Conservation (phyloP, 805 yeast species). For the Clavispora carvajalis region DNA sequence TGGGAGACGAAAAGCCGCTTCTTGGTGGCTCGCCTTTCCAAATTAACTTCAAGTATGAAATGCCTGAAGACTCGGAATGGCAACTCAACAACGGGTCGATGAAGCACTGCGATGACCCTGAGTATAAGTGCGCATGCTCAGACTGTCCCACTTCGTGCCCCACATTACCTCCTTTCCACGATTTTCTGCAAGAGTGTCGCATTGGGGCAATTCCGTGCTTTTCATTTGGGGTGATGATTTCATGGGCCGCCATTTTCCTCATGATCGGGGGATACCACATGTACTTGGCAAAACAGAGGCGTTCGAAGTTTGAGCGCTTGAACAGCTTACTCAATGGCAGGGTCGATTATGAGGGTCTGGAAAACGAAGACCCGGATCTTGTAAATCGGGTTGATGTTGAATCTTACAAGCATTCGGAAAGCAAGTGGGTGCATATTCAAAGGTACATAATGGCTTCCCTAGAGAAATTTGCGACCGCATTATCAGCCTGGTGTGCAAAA, state of each 20-base stretch:
- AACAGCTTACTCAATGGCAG: conserved; percentile 3
- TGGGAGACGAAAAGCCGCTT: conserved; percentile 92
- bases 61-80: conserved; percentile 14
- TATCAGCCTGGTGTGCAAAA: conserved; percentile 57
- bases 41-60: conserved; percentile 62
- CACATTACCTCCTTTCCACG: conserved; percentile 42
- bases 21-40: conserved; percentile 96
- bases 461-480: conserved; percentile 36
- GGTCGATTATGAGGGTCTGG: conserved; percentile 6
- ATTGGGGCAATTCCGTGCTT: conserved; percentile 68
- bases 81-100: conserved; percentile 25
- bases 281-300: conserved; percentile 18
- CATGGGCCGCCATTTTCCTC: conserved; percentile 38
- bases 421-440: background rate
- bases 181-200: conserved; percentile 38
- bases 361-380: conserved; percentile 6
- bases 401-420: too few relatives aligned
- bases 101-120: conserved; percentile 55
- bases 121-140: conserved; percentile 80
- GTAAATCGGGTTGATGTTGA: too few relatives aligned
- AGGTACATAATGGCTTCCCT: conserved; percentile 8
- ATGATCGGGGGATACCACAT: conserved; percentile 41
- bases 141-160: conserved; percentile 88
- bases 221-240: conserved; percentile 53
- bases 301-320: conserved; percentile 4